A percentile compares a stretch with the other conserved stretches of the same genome.
Evolutionary conservation across 306 rosid species (phyloP).

Genomic region (Senna tora): DNA sequence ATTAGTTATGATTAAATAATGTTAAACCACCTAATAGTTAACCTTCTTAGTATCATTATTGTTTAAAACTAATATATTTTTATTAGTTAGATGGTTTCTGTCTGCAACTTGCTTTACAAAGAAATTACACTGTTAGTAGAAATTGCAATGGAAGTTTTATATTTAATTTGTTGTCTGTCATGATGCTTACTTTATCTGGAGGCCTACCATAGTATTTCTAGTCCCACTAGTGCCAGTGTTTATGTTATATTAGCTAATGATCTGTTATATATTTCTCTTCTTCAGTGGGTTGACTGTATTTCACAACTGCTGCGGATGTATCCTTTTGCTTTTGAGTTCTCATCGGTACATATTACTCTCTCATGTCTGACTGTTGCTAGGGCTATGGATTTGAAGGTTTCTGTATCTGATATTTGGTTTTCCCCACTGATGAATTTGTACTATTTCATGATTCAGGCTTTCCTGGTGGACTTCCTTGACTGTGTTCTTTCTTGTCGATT

Average conservation of each 20-base stretch:
- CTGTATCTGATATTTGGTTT: conserved; percentile 32
- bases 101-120: not conserved
- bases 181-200: not conserved
- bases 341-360: conserved; percentile 66
- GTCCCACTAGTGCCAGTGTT: conserved; percentile 1
- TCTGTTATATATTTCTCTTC: conserved; percentile 38
- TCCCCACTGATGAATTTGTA: conserved; percentile 20
- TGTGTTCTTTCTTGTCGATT: conserved; percentile 86
- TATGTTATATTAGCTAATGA: conserved; percentile 33
- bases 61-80: not conserved
- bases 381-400: conserved; percentile 1
- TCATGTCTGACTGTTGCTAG: not conserved
- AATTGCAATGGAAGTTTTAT: not conserved
- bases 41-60: not conserved
- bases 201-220: not conserved
- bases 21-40: not conserved
- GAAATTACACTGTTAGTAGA: not conserved
- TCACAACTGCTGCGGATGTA: conserved; percentile 93
- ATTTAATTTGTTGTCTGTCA: not conserved
- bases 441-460: conserved; percentile 60
- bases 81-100: conserved; percentile 5
- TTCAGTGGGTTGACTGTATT: conserved; percentile 97
- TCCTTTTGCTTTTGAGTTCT: conserved; percentile 94
- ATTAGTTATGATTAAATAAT: not conserved
- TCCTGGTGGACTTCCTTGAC: conserved; percentile 92